These are phyloP conservation scores for Ascosphaera acerosa DNA, from an alignment of 2,329 filamentous ascomycete species.

Conservation along the genomic window DNA sequence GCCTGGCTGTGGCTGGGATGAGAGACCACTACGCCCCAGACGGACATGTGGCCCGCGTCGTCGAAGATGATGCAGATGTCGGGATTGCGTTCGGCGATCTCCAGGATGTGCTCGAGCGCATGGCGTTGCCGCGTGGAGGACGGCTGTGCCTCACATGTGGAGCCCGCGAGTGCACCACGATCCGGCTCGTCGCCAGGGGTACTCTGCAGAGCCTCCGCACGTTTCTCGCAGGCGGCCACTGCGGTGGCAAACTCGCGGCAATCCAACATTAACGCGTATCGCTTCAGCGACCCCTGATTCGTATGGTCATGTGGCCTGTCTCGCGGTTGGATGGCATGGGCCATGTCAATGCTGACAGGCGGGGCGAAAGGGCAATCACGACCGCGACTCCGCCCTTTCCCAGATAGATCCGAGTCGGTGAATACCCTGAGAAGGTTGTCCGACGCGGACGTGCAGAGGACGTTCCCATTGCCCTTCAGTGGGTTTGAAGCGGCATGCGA, in stretches of 20 bases:
- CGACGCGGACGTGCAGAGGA: conserved; percentile 68
- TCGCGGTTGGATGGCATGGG: conserved; percentile 38
- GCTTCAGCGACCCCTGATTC: conserved; percentile 19
- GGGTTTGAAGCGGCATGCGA: too few relatives aligned
- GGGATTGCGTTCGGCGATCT: conserved; percentile 59
- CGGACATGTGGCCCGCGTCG: conserved; percentile 62
- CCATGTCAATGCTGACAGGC: conserved; percentile 54
- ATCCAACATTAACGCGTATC: conserved; percentile 63
- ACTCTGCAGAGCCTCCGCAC: too few relatives aligned
- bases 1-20: too few relatives aligned
- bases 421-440: conserved; percentile 66
- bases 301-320: conserved; percentile 16
- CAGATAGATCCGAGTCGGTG: conserved; percentile 24
- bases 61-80: conserved; percentile 77
- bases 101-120: conserved; percentile 60
- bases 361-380: too few relatives aligned
- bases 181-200: too few relatives aligned
- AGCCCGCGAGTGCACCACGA: too few relatives aligned
- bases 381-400: too few relatives aligned
- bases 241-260: conserved; percentile 54
- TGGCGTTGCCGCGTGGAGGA: conserved; percentile 41
- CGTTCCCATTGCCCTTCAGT: conserved; percentile 67
- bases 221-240: conserved; percentile 16
- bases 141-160: too few relatives aligned
- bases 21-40: conserved; percentile 57